Conservation (phyloP, 2,329 filamentous ascomycete species). For the Trichoderma koningii region DNA sequence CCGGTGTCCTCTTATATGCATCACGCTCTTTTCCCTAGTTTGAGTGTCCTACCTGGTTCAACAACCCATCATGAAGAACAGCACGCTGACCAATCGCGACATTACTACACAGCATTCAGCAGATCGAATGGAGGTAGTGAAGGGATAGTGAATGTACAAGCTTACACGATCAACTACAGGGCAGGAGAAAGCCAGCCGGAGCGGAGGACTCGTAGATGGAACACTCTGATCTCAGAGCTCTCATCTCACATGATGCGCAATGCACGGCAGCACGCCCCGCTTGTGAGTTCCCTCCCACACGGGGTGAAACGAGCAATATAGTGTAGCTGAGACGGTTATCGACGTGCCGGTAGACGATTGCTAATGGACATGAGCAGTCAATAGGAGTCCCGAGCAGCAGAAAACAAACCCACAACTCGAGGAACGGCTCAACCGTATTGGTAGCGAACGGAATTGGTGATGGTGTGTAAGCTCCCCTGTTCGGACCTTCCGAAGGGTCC, state of each 20-base stretch:
- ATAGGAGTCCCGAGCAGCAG: not conserved
- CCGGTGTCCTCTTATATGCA: not conserved
- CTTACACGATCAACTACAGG: not conserved
- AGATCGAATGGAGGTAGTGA: not conserved
- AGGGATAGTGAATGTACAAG: not conserved
- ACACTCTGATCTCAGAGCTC: not conserved
- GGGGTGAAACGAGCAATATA: not conserved
- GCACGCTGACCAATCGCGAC: not conserved
- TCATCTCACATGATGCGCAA: not conserved
- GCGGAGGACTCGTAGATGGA: slow-evolving; percentile 1
- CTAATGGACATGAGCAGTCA: not conserved
- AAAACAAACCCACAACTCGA: not conserved
- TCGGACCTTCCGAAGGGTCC: slow-evolving; percentile 20
- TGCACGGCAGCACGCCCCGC: not conserved
- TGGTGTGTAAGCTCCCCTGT: slow-evolving; percentile 5
- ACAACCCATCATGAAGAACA: not conserved
- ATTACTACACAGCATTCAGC: not conserved
- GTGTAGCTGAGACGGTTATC: not conserved
- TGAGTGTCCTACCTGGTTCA: not conserved
- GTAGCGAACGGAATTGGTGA: not conserved
- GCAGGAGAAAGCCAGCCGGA: slow-evolving; percentile 2
- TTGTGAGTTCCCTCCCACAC: not conserved
- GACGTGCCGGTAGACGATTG: not conserved
- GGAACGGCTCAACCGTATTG: no score
- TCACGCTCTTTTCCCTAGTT: no score